phyloP scores from a whole-genome alignment of 139 green algal species.

The Marvania coccoides region DNA sequence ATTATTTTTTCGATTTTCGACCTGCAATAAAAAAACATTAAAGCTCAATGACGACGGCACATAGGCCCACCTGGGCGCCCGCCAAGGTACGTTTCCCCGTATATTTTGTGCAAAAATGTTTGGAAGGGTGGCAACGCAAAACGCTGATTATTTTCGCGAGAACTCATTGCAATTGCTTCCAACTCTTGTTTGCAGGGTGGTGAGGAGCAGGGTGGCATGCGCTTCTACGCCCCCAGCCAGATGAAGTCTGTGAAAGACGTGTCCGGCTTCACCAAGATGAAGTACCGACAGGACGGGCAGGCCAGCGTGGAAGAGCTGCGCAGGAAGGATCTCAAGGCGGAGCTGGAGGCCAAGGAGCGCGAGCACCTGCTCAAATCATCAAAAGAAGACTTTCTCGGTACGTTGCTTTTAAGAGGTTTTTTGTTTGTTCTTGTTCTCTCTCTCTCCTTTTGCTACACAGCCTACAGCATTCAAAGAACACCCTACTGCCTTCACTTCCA shows the following conservation, averaged over 20 bases:
- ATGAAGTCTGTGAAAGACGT: constrained; percentile 59
- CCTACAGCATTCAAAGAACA: too few species aligned
- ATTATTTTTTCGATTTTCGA: too few species aligned
- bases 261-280: constrained; percentile 65
- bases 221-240: constrained; percentile 59
- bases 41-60: constrained; percentile 77
- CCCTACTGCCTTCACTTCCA: too few species aligned
- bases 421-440: too few species aligned
- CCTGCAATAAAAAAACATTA: too few species aligned
- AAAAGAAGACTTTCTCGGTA: constrained; percentile 2
- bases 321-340: constrained; percentile 44
- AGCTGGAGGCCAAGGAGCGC: constrained; percentile 72
- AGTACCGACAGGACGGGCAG: constrained; percentile 68
- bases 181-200: constrained; percentile 31
- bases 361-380: constrained; percentile 58
- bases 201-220: constrained; percentile 82
- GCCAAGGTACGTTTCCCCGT: constrained; percentile 42
- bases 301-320: constrained; percentile 31
- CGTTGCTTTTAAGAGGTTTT: too few species aligned
- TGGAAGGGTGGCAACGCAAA: background rate
- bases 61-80: constrained; percentile 79
- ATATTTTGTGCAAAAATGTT: background rate
- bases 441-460: too few species aligned
- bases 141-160: too few species aligned
- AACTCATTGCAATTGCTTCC: background rate